phyloP scores from a whole-genome alignment of 2,329 filamentous ascomycete genomes.

The Coniosporium tulheliwenetii region DNA sequence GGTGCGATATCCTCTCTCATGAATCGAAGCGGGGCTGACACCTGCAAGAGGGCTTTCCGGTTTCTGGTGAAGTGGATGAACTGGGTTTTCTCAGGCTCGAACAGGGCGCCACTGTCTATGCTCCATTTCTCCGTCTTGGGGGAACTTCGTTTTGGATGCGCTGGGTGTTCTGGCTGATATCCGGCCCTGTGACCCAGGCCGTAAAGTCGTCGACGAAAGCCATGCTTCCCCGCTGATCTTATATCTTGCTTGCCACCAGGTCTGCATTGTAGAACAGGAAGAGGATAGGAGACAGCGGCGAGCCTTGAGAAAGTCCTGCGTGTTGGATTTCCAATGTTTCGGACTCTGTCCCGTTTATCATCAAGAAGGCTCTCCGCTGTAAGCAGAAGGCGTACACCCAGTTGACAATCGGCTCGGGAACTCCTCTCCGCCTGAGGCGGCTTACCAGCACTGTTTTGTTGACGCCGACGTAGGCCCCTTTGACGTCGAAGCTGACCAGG shows the following conservation, averaged over 20 bases:
- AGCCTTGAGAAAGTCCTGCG: constrained; percentile 15
- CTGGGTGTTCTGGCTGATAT: constrained; percentile 6
- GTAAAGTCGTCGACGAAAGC: constrained; percentile 14
- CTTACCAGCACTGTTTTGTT: constrained; percentile 18
- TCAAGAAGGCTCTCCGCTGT: constrained; percentile 6
- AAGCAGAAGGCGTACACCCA: constrained; percentile 15
- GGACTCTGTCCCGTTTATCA: constrained; percentile 8
- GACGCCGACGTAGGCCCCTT: constrained; percentile 26
- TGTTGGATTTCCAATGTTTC: constrained; percentile 7
- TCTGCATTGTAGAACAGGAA: constrained; percentile 17
- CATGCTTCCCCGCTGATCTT: constrained; percentile 7
- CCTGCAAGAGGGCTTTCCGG: constrained; percentile 2
- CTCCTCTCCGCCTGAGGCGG: constrained; percentile 15
- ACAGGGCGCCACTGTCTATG: constrained; percentile 14
- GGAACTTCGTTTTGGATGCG: constrained; percentile 7
- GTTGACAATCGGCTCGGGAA: constrained; percentile 8
- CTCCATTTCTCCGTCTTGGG: constrained; percentile 11
- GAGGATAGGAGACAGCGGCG: constrained; percentile 16
- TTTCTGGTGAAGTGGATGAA: constrained; percentile 20
- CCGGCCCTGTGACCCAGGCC: constrained; percentile 9
- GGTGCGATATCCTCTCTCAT: background rate
- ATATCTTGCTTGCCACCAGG: constrained; percentile 7
- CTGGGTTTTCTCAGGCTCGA: constrained; percentile 18
- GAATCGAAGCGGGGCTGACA: background rate
- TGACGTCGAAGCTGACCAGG: constrained; percentile 23